These are phyloP conservation scores for Skeletonema costatum DNA, from an alignment of 108 stramenopile species.

Conservation along the genomic window DNA sequence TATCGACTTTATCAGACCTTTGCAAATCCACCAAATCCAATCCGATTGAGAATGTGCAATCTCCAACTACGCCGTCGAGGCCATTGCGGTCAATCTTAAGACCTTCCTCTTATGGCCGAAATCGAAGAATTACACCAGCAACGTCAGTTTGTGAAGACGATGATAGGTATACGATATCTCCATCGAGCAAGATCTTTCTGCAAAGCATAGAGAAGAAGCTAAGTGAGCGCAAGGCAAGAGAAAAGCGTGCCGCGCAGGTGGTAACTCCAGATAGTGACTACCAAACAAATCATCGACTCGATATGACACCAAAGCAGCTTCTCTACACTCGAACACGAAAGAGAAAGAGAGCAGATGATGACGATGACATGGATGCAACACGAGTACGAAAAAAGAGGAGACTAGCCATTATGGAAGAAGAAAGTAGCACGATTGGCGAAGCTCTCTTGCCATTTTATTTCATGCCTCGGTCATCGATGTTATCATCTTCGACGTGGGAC, in stretches of 20 bases:
- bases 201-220: background rate
- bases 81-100: slow-evolving; percentile 9
- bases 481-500: background rate
- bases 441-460: background rate
- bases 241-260: background rate
- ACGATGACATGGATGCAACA: background rate
- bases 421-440: background rate
- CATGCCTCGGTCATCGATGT: background rate
- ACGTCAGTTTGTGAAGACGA: background rate
- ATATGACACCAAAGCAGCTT: slow-evolving; percentile 1
- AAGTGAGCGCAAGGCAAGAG: background rate
- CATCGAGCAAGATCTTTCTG: background rate
- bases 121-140: background rate
- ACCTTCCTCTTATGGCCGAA: slow-evolving; percentile 18
- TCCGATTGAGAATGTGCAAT: background rate
- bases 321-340: background rate
- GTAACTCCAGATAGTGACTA: background rate
- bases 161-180: background rate
- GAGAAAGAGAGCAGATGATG: background rate
- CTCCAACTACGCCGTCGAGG: background rate
- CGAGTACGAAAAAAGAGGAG: background rate
- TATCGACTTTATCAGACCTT: slow-evolving; percentile 6
- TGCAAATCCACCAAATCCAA: background rate
- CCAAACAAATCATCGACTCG: background rate
- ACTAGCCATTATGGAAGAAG: background rate